Evolutionary conservation across 768 basidiomycete genomes (phyloP).

Genomic region (Naganishia vishniacii): DNA sequence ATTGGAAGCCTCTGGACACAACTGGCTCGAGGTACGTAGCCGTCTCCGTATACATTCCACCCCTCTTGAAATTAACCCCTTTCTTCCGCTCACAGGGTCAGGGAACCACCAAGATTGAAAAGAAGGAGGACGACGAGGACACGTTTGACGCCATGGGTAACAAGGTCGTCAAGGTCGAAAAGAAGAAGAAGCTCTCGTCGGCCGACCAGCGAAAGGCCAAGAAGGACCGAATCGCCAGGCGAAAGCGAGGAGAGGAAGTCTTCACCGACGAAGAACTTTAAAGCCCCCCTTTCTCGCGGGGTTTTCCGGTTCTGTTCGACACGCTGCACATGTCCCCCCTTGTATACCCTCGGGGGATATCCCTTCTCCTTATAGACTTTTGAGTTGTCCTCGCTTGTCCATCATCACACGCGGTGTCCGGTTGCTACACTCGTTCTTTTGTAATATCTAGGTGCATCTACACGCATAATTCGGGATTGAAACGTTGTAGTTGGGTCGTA

Average conservation of each 20-base stretch:
- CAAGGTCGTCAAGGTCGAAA: conserved; percentile 77
- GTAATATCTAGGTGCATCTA: conserved; percentile 22
- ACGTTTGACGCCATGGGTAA: conserved; percentile 97
- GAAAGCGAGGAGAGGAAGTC: conserved; percentile 47
- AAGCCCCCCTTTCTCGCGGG: not conserved
- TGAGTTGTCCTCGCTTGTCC: not conserved
- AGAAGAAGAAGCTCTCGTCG: conserved; percentile 72
- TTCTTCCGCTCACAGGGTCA: conserved; percentile 57
- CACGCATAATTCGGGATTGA: conserved; percentile 20
- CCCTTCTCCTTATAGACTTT: conserved; percentile 1
- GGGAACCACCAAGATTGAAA: conserved; percentile 87
- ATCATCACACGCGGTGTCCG: too few relatives aligned
- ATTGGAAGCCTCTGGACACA: conserved; percentile 94
- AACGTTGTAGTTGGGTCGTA: not conserved
- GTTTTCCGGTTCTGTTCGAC: too few relatives aligned
- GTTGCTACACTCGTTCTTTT: conserved; percentile 15
- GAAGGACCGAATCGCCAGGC: conserved; percentile 80
- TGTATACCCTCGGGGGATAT: conserved; percentile 14
- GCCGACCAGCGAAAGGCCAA: conserved; percentile 82
- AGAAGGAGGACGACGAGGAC: conserved; percentile 78
- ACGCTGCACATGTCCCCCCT: too few relatives aligned
- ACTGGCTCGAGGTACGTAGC: conserved; percentile 74
- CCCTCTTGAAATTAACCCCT: not conserved
- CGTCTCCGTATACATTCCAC: too few relatives aligned
- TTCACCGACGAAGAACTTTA: conserved; percentile 51